phyloP scores from a whole-genome alignment of 176 grass and related monocot genomes.

The Musa acuminata region DNA sequence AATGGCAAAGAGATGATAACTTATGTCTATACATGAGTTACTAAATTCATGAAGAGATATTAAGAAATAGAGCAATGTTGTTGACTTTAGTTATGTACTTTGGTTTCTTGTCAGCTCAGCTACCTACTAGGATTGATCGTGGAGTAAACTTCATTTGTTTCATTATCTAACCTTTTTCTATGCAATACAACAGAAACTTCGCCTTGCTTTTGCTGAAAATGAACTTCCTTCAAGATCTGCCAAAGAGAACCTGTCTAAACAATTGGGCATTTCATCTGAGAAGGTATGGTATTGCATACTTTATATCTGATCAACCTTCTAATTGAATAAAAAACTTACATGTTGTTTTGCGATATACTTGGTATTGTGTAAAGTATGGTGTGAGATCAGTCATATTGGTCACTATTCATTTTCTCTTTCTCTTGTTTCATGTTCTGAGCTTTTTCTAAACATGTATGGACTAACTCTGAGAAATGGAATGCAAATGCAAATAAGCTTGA shows the following conservation, averaged over 20 bases:
- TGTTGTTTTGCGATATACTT: neutral
- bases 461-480: neutral
- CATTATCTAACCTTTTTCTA: slow-evolving; percentile 17
- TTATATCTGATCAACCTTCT: neutral
- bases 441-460: neutral
- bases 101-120: neutral
- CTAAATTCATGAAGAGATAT: neutral
- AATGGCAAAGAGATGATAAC: too few species aligned
- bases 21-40: too few species aligned
- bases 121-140: neutral
- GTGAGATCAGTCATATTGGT: too few species aligned
- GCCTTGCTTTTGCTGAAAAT: slow-evolving; percentile 62
- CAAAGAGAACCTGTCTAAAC: slow-evolving; percentile 67
- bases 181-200: slow-evolving; percentile 50
- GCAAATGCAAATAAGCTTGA: too few species aligned
- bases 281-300: slow-evolving; percentile 39
- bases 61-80: neutral
- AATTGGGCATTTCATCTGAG: slow-evolving; percentile 69
- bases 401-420: too few species aligned
- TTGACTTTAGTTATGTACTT: neutral
- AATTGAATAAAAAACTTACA: too few species aligned
- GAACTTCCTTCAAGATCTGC: slow-evolving; percentile 71
- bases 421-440: neutral
- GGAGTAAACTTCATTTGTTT: neutral
- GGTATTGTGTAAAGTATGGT: too few species aligned